These are phyloP conservation scores for Domatiomyces globalis DNA, from an alignment of 2,329 filamentous ascomycete genomes.

Conservation along the genomic window DNA sequence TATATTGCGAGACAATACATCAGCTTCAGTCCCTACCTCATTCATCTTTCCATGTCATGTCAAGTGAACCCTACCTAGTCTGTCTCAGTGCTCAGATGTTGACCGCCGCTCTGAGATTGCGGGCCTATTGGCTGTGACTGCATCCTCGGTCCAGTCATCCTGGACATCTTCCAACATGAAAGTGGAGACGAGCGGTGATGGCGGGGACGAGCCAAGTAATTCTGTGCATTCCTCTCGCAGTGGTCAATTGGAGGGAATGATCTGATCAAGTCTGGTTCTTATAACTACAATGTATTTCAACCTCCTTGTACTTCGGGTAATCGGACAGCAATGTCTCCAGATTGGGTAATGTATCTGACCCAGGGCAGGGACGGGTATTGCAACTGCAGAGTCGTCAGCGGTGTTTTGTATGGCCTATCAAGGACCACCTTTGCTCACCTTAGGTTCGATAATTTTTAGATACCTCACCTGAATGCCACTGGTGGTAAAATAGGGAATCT, in stretches of 20 bases:
- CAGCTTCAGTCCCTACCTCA: too few species aligned
- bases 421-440: slow-evolving; percentile 46
- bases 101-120: too few species aligned
- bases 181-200: too few species aligned
- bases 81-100: too few species aligned
- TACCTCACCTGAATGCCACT: slow-evolving; percentile 97
- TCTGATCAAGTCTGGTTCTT: too few species aligned
- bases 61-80: too few species aligned
- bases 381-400: slow-evolving; percentile 41
- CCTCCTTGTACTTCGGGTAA: slow-evolving; percentile 64
- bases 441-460: slow-evolving; percentile 97
- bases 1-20: too few species aligned
- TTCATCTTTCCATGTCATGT: too few species aligned
- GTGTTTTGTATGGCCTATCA: not conserved
- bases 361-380: slow-evolving; percentile 97
- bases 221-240: not conserved
- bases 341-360: slow-evolving; percentile 98
- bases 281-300: not conserved
- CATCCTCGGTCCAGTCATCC: too few species aligned
- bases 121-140: too few species aligned
- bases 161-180: too few species aligned
- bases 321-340: slow-evolving; percentile 86
- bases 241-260: not conserved
- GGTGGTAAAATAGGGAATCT: slow-evolving; percentile 99
- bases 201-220: too few species aligned